A percentile compares a stretch with the other conserved stretches of the same genome.
Conservation (phyloP, 2,329 filamentous ascomycete species). For the Fusarium tupiense region DNA sequence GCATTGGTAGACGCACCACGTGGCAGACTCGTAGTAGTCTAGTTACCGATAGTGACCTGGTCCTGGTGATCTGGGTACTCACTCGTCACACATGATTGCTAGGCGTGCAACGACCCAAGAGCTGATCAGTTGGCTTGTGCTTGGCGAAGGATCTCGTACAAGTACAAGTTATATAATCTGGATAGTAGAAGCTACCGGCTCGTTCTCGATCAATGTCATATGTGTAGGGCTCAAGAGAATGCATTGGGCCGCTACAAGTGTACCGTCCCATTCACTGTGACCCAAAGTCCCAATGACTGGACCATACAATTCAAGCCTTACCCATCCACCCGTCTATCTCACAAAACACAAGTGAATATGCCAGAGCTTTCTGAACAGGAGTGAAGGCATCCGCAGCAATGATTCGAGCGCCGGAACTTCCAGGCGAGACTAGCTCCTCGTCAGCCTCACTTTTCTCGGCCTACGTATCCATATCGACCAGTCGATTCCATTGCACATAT, state of each 20-base stretch:
- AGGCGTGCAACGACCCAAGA: neutral
- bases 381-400: neutral
- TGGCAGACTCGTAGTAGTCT: neutral
- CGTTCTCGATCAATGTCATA: neutral
- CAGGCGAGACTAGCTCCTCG: conserved; percentile 5
- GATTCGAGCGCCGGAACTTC: neutral
- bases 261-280: neutral
- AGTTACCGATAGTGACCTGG: neutral
- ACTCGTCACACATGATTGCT: neutral
- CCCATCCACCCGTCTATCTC: neutral
- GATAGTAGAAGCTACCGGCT: neutral
- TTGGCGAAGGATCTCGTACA: neutral
- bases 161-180: neutral
- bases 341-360: neutral
- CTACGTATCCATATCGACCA: neutral
- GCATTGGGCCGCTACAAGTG: conserved; percentile 13
- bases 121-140: neutral
- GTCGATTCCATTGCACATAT: neutral
- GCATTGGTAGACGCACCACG: neutral
- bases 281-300: neutral
- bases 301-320: neutral
- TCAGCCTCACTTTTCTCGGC: conserved; percentile 24
- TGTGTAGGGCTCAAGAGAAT: neutral
- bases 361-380: neutral
- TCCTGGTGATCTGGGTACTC: neutral